A percentile compares a stretch with the other conserved stretches of the same genome.
Conservation (phyloP, 768 basidiomycete species). For the Suillus variegatus region DNA sequence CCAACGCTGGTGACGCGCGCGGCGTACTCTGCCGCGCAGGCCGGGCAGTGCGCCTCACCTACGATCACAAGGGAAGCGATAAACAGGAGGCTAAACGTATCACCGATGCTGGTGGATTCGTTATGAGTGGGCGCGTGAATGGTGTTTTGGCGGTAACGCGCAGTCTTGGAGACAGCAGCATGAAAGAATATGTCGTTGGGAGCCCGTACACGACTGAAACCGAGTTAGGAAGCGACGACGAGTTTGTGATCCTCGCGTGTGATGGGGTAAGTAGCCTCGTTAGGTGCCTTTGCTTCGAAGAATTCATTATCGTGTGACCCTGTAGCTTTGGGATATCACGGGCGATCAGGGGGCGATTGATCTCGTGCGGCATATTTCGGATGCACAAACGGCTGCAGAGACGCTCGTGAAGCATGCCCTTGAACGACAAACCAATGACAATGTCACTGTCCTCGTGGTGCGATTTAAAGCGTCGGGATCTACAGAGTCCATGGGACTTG, state of each 20-base stretch:
- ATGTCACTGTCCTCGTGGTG: slow-evolving; percentile 89
- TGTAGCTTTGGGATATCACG: slow-evolving; percentile 94
- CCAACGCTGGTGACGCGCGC: slow-evolving; percentile 96
- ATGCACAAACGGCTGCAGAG: slow-evolving; percentile 83
- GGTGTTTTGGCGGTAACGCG: slow-evolving; percentile 96
- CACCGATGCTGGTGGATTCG: slow-evolving; percentile 96
- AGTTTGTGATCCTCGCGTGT: slow-evolving; percentile 94
- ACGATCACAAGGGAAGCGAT: slow-evolving; percentile 98
- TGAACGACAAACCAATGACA: slow-evolving; percentile 88
- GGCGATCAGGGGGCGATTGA: slow-evolving; percentile 91
- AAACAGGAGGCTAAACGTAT: slow-evolving; percentile 97
- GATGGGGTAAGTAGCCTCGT: slow-evolving; percentile 76
- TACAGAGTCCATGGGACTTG: slow-evolving; percentile 12
- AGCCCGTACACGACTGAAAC: slow-evolving; percentile 99
- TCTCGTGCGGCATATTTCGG: slow-evolving; percentile 66
- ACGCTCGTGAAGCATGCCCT: slow-evolving; percentile 84
- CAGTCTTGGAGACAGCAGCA: slow-evolving; percentile 93
- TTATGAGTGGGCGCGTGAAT: slow-evolving; percentile 98
- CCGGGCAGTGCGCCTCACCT: slow-evolving; percentile 89
- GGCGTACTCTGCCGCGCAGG: slow-evolving; percentile 92
- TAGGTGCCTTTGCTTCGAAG: slow-evolving; percentile 2
- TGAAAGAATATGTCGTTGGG: slow-evolving; percentile 99
- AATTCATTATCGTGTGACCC: slow-evolving; percentile 3
- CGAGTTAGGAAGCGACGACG: slow-evolving; percentile 85
- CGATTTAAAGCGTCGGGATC: slow-evolving; percentile 57